phyloP scores from a whole-genome alignment of 805 yeast species.

The Lachancea dasiensis region DNA sequence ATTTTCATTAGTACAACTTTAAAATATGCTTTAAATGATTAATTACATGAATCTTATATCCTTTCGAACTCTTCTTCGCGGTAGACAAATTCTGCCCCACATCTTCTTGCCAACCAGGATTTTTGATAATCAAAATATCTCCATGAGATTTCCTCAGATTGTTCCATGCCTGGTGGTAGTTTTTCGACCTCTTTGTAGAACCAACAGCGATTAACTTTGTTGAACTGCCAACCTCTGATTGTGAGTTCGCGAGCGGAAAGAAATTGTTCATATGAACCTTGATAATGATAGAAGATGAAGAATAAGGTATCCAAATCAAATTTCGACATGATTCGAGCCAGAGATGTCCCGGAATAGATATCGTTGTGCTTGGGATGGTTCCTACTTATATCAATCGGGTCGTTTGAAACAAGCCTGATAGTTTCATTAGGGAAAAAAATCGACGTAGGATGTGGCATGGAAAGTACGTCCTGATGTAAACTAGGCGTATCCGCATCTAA shows the following conservation, averaged over 20 bases:
- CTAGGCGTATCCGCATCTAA: constrained; percentile 80
- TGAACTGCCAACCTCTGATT: constrained; percentile 74
- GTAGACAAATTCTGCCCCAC: constrained; percentile 28
- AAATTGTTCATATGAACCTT: constrained; percentile 64
- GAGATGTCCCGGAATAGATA: constrained; percentile 32
- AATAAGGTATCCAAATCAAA: constrained; percentile 84
- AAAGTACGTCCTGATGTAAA: constrained; percentile 55
- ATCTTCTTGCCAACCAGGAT: constrained; percentile 55
- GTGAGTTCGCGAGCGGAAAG: constrained; percentile 76
- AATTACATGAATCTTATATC: constrained; percentile 11
- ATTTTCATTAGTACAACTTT: neutral
- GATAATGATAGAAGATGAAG: constrained; percentile 82
- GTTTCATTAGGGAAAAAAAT: constrained; percentile 69
- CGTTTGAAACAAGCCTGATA: constrained; percentile 28
- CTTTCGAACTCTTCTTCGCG: constrained; percentile 47
- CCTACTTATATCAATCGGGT: constrained; percentile 4
- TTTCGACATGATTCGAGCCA: constrained; percentile 60
- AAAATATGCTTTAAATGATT: constrained; percentile 5
- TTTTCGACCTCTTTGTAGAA: constrained; percentile 63
- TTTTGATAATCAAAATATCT: constrained; percentile 82
- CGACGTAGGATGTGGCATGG: constrained; percentile 83
- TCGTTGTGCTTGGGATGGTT: constrained; percentile 18
- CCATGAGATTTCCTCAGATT: constrained; percentile 45
- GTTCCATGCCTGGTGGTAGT: constrained; percentile 73
- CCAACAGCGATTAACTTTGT: constrained; percentile 34